phyloP scores from a whole-genome alignment of 1,284 basidiomycete species.

The Puccinia coronata region DNA sequence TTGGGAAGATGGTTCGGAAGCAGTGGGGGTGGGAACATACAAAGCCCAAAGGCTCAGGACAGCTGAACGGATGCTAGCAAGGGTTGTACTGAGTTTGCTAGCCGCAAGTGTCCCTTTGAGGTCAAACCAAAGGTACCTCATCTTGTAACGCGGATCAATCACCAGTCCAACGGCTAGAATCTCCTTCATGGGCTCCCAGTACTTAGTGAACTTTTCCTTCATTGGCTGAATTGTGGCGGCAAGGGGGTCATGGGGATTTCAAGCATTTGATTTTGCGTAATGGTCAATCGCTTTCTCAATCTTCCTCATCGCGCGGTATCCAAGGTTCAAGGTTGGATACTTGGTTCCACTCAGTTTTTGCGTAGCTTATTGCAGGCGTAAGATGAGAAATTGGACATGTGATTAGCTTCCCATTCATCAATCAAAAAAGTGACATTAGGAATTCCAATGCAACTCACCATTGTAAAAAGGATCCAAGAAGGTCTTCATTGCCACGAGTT shows the following conservation, averaged over 20 bases:
- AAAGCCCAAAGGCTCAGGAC: background rate
- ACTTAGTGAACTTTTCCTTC: background rate
- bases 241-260: too few species aligned
- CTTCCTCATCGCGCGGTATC: background rate
- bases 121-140: background rate
- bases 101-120: background rate
- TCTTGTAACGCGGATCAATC: background rate
- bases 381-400: background rate
- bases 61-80: background rate
- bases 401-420: background rate
- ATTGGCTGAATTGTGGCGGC: background rate
- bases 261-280: too few species aligned
- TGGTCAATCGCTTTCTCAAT: background rate
- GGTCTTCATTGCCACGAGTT: background rate
- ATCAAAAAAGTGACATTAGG: too few species aligned
- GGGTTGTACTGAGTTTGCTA: background rate
- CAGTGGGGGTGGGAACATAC: background rate
- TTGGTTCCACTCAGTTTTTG: background rate
- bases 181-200: background rate
- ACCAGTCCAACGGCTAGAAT: background rate
- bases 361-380: background rate
- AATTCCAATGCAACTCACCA: background rate
- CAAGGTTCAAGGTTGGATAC: background rate
- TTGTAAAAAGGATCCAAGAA: background rate
- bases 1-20: background rate